Base-by-base conservation (phyloP, 805 yeast species). In the Candida nemodendra region DNA sequence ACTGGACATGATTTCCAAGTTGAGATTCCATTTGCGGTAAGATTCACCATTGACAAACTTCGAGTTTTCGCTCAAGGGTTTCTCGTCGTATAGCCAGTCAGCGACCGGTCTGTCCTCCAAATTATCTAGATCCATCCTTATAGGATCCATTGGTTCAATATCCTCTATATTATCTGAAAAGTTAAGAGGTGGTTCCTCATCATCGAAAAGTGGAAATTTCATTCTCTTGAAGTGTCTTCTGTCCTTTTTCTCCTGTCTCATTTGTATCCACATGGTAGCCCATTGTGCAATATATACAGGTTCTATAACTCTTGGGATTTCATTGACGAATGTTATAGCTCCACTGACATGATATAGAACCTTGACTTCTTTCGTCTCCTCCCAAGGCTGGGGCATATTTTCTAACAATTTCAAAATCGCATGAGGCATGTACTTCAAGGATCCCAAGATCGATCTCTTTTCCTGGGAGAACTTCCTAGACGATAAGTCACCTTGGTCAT, bases 371-470 rank as follows among this genome's bases (percentile, higher is more conserved):
- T 85, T 85, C 2, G 74, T 66, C 36, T 78, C 76, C 59, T 93
- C 98, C 99, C 99, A 93, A 1, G 99, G 99, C 57, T 89, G 95
- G 0, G 99, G 99, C 91, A 93, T 91, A 55, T 88, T 89, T 54
- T 93, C 99, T 27, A 93, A 56, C 27, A 93, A 71, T 60, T 93
- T 93, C 48, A 89, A 62, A 3, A 89, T 76, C 0, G 99, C 96
- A 64, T 91, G 98, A 0, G 99, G 99, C 81, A 95, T 76, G 64
- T 84, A 95, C 62, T 89, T 91, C 40, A 93, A 68, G 1, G 98
- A 90, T 2, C 96, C 96, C 18, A 95, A 64, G 53, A 86, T 89
- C 0, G 96, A 79, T 42, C 91, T 70, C 56, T 89, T 90, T 53
- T 91, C 97, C 9, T 84, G 76, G 15, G 91, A 81, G 33, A 85